Percentiles rank a stretch among this genome's conserved stretches.
These are phyloP conservation scores for Botrytis fragariae DNA, from an alignment of 2,329 filamentous ascomycete genomes.

Conservation along the genomic window DNA sequence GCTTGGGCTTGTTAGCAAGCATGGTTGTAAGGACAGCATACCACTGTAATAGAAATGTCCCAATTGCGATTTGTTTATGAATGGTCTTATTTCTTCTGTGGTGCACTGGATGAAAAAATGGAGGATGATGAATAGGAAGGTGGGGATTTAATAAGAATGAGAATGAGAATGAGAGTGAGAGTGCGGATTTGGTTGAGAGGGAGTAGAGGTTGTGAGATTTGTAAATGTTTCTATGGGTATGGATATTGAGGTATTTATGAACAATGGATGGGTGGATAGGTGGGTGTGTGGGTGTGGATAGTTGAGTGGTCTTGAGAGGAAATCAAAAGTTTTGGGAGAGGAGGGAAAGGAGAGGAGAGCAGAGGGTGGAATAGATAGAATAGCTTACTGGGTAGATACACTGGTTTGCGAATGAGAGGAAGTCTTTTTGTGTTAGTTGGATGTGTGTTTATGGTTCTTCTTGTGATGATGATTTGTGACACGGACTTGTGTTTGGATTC, in stretches of 20 bases:
- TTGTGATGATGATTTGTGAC: neutral
- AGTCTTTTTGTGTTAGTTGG: no score
- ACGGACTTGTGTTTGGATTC: neutral
- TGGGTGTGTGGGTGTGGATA: neutral
- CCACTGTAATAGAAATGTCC: conserved; percentile 36
- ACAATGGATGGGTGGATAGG: neutral
- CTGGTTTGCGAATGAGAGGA: neutral
- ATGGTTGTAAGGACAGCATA: conserved; percentile 22
- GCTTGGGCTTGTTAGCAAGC: conserved; percentile 25
- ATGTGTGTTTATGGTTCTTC: neutral
- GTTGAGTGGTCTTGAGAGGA: neutral
- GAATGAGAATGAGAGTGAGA: conserved; percentile 24
- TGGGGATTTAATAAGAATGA: conserved; percentile 9
- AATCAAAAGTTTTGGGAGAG: neutral
- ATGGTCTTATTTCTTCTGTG: conserved; percentile 7
- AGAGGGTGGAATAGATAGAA: neutral
- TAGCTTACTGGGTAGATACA: neutral
- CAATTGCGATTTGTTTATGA: conserved; percentile 23
- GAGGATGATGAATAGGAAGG: neutral
- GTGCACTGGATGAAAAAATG: conserved; percentile 12
- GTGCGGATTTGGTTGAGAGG: conserved; percentile 3
- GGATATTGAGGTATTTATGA: neutral
- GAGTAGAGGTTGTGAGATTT: neutral
- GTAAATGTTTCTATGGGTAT: conserved; percentile 1
- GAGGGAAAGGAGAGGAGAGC: neutral